phyloP scores from a whole-genome alignment of 2,329 filamentous ascomycete species.

The Curvularia spicifera region DNA sequence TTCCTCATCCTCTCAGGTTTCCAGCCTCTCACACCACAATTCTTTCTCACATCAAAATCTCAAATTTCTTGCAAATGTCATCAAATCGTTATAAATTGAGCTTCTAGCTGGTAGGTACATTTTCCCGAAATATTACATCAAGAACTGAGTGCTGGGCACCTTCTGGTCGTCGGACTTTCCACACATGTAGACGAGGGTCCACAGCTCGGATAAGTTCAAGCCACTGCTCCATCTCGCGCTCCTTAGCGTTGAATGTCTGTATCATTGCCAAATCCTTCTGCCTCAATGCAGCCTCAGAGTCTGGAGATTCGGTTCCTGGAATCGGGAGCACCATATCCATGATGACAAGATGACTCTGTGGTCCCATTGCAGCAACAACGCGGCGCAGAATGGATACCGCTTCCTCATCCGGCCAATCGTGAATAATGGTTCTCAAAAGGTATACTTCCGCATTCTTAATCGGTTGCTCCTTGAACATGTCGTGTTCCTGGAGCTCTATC shows the following conservation, averaged over 20 bases:
- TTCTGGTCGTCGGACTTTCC: not conserved
- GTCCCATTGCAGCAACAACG: too few species aligned
- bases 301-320: too few species aligned
- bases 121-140: not conserved
- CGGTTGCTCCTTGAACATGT: constrained; percentile 3
- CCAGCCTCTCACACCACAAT: too few species aligned
- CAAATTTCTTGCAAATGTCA: too few species aligned
- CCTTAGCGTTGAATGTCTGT: too few species aligned
- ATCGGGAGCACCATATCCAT: too few species aligned
- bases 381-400: constrained; percentile 1
- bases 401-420: constrained; percentile 3
- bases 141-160: not conserved
- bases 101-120: not conserved
- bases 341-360: too few species aligned
- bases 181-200: not conserved
- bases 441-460: constrained; percentile 2
- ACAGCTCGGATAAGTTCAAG: not conserved
- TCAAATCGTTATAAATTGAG: not conserved
- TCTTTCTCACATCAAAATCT: too few species aligned
- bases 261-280: too few species aligned
- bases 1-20: too few species aligned
- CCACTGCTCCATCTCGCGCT: not conserved
- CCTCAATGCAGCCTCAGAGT: too few species aligned
- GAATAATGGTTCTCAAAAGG: constrained; percentile 3
- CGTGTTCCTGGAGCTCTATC: constrained; percentile 6